These are phyloP conservation scores for Macroventuria anomochaeta DNA, from an alignment of 2,329 filamentous ascomycete species.

Conservation along the genomic window DNA sequence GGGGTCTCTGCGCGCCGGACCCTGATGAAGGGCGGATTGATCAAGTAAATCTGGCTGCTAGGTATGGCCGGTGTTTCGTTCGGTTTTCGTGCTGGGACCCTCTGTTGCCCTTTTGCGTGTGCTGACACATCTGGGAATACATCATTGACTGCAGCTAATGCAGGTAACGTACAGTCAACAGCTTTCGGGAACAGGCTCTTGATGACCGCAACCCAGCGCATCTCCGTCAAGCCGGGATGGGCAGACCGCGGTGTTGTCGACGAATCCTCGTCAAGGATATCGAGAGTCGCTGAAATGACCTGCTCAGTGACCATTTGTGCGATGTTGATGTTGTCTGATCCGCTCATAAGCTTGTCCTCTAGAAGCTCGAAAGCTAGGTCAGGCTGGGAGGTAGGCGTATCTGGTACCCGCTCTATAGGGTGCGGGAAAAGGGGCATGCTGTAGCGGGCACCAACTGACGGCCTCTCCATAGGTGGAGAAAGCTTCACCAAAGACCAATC, in stretches of 20 bases:
- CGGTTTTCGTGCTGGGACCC: slow-evolving; percentile 38
- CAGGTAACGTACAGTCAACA: slow-evolving; percentile 40
- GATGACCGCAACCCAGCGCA: slow-evolving; percentile 32
- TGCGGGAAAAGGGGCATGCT: slow-evolving; percentile 39
- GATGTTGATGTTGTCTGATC: slow-evolving; percentile 69
- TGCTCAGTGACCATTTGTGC: slow-evolving; percentile 77
- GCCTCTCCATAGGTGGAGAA: slow-evolving; percentile 34
- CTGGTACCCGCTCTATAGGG: slow-evolving; percentile 33
- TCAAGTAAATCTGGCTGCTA: slow-evolving; percentile 46
- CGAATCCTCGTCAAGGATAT: slow-evolving; percentile 37
- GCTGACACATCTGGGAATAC: slow-evolving; percentile 50
- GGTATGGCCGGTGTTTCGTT: slow-evolving; percentile 38
- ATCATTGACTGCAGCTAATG: slow-evolving; percentile 52
- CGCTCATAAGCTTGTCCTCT: slow-evolving; percentile 47
- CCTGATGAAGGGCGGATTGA: slow-evolving; percentile 74
- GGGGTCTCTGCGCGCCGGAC: slow-evolving; percentile 72
- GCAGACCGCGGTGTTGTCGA: not conserved
- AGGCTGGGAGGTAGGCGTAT: slow-evolving; percentile 44
- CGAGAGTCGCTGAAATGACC: slow-evolving; percentile 61
- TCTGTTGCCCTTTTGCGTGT: slow-evolving; percentile 45
- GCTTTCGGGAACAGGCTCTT: slow-evolving; percentile 41
- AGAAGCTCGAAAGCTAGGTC: slow-evolving; percentile 32
- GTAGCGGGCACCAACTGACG: slow-evolving; percentile 30
- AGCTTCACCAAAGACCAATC: slow-evolving; percentile 48
- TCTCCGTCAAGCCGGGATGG: slow-evolving; percentile 27